Conservation (phyloP, 495 filamentous ascomycete species). For the Aspergillus egyptiacus region DNA sequence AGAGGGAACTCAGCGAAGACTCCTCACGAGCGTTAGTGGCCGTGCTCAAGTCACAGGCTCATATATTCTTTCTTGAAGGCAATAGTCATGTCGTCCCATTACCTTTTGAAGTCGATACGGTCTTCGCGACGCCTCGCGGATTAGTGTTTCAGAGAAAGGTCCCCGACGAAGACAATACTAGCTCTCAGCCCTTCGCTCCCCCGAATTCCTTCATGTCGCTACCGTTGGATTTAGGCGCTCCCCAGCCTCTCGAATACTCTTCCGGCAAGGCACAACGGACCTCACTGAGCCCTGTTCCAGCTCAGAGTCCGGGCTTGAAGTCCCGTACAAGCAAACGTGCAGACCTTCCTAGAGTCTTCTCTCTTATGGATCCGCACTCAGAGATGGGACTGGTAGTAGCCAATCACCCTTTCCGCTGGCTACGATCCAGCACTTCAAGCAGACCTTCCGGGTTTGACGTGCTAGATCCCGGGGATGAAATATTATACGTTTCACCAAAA, state of each 20-base stretch:
- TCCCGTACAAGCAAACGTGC: slow-evolving; percentile 37
- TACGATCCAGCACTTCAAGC: slow-evolving; percentile 26
- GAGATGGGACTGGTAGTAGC: slow-evolving; percentile 82
- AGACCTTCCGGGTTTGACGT: slow-evolving; percentile 39
- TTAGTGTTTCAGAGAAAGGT: slow-evolving; percentile 78
- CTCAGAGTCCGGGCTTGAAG: slow-evolving; percentile 21
- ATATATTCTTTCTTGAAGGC: slow-evolving; percentile 86
- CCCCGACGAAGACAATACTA: slow-evolving; percentile 20
- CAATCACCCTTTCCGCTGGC: slow-evolving; percentile 31
- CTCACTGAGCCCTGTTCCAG: slow-evolving; percentile 28
- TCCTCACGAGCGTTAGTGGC: slow-evolving; percentile 71
- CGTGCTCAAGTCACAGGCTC: slow-evolving; percentile 86
- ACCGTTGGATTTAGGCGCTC: slow-evolving; percentile 34
- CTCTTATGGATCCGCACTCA: slow-evolving; percentile 77
- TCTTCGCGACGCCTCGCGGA: slow-evolving; percentile 74
- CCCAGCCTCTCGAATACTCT: slow-evolving; percentile 43
- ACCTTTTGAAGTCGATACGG: slow-evolving; percentile 87
- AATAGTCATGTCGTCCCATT: slow-evolving; percentile 86
- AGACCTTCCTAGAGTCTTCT: slow-evolving; percentile 73
- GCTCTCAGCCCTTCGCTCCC: slow-evolving; percentile 43
- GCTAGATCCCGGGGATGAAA: slow-evolving; percentile 66
- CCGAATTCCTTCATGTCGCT: slow-evolving; percentile 77
- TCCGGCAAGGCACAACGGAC: slow-evolving; percentile 33
- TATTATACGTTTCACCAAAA: slow-evolving; percentile 65
- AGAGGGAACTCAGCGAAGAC: slow-evolving; percentile 16